Base-by-base conservation (phyloP, 2,329 filamentous ascomycete genomes). In the Didymella segeticola region DNA sequence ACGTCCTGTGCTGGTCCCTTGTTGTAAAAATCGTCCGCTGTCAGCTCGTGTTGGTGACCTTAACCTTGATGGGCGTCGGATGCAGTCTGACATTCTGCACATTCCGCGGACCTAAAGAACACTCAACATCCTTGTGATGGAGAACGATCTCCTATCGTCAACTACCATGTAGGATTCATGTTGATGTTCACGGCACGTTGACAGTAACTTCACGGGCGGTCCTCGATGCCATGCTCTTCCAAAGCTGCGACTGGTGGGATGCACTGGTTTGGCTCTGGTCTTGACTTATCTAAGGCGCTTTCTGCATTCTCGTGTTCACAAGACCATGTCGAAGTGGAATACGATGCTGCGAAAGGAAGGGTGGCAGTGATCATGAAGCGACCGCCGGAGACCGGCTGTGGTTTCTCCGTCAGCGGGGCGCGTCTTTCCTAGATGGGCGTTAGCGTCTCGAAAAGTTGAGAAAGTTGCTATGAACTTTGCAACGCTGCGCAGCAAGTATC, bases 381-480 rank as follows among this genome's bases (percentile, higher is more conserved):
- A 15, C 20, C 12, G 19, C 33, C 31, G 23, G 37, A 25, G 19
- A 14, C 6, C 22, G 19, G 25, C 10, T 33, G 23, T 30, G 19
- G 39, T 47, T 62, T 14, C 41, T 64, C 56, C 63, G 49, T n/a
- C 38, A 39, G 60, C 38, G 58, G 60, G 53, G 43, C 31, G 17
- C 15, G 43, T 51, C 43, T 56, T 53, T 26, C 45, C 47, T 5
- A n/a, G 41, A 30, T 7, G 4, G 25, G 46, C 23, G 25, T 47
- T 64, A 59, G 61, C 49, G 55, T 41, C 52, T 43, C 54, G 55
- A 66, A 66, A 66, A 66, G 63, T 64, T 64, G 19, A 49, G 43
- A 60, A 34, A 53, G 55, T 48, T 34, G 46, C 53, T 25, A 52
- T 31, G 48, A 54, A 54, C 31, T 50, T 38, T 59, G 51, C 51